A percentile compares a stretch with the other conserved stretches of the same genome.
These are phyloP conservation scores for Priceomyces haplophilus DNA, from an alignment of 805 yeast species.

Conservation along the genomic window DNA sequence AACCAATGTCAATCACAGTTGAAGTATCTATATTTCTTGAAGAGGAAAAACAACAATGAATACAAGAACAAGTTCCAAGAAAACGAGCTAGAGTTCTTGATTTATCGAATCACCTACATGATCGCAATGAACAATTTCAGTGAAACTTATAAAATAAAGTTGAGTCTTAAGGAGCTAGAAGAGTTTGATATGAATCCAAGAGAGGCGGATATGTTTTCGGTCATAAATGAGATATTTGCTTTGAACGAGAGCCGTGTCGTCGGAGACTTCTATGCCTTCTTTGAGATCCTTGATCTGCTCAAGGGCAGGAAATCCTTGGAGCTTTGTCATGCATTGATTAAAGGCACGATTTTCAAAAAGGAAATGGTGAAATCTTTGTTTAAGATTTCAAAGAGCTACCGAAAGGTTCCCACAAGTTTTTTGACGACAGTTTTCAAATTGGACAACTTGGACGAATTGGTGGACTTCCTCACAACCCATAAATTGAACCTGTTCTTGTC, in stretches of 20 bases:
- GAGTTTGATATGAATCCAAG: conserved; percentile 7
- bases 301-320: conserved; percentile 9
- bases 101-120: conserved; percentile 72
- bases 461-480: conserved; percentile 41
- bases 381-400: conserved; percentile 55
- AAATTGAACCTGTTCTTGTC: conserved; percentile 30
- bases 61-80: conserved; percentile 15
- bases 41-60: conserved; percentile 28
- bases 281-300: conserved; percentile 27
- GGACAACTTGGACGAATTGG: conserved; percentile 25
- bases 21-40: conserved; percentile 52
- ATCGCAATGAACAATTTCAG: conserved; percentile 65
- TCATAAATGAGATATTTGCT: conserved; percentile 14
- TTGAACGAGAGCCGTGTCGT: conserved; percentile 15
- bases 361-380: conserved; percentile 58
- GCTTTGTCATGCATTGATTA: conserved; percentile 22
- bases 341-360: conserved; percentile 49
- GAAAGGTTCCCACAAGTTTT: conserved; percentile 40
- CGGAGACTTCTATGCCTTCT: conserved; percentile 47
- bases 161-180: conserved; percentile 9
- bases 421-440: conserved; percentile 41
- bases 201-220: conserved; percentile 12
- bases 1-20: conserved; percentile 91
- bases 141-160: conserved; percentile 47
- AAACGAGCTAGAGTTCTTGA: conserved; percentile 57